These are phyloP conservation scores for Backusella tuberculispora DNA, from an alignment of 192 early-diverging fungal species.

Conservation along the genomic window DNA sequence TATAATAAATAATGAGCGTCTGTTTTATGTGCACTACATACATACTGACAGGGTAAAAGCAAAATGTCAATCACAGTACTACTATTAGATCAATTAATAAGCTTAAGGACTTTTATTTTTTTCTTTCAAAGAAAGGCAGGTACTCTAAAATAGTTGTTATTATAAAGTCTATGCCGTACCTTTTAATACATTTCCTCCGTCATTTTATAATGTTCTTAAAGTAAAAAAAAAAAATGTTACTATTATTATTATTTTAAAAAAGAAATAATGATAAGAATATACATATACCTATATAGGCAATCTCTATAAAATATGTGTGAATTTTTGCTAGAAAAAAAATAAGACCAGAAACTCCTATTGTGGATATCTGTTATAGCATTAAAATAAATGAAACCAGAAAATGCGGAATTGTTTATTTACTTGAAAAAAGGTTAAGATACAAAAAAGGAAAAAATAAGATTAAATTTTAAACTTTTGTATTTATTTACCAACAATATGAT, in stretches of 20 bases:
- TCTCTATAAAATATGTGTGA: background rate
- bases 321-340: background rate
- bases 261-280: background rate
- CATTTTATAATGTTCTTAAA: background rate
- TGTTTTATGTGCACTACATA: background rate
- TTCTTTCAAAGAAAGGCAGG: background rate
- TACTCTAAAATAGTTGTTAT: background rate
- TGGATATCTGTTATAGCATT: background rate
- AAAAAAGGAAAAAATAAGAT: background rate
- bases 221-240: background rate
- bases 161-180: background rate
- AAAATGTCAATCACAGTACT: no score
- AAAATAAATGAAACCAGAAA: background rate
- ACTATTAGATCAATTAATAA: background rate
- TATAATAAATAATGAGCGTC: background rate
- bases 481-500: background rate
- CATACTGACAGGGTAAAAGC: background rate
- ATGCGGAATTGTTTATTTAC: conserved; percentile 2
- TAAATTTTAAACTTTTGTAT: background rate
- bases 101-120: no score
- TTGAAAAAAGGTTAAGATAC: background rate
- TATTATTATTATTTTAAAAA: background rate
- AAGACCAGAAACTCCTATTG: background rate
- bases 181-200: background rate
- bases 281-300: background rate